Evolutionary conservation across 768 basidiomycete species (phyloP), one percentile per base, ranked within the genome.

Genomic region (Nidularia sp.): DNA sequence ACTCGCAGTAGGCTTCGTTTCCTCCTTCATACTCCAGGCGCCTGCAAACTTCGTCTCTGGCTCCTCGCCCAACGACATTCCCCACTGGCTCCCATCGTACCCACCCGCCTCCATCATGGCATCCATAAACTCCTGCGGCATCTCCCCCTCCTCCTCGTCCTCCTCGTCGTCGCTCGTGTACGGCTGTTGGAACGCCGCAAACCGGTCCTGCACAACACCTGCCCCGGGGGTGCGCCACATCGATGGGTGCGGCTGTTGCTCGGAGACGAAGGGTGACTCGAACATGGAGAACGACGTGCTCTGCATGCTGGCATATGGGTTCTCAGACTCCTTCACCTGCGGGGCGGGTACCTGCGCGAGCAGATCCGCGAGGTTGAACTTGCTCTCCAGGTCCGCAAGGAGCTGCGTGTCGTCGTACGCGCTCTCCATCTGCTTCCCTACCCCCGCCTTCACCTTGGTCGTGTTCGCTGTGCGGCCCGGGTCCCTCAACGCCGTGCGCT

Each of bases 141-240:
- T 47, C 41, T 36, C 33, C n/a, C 29, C 53, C 22, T 50, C 49
- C 9, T 49, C 54, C 12, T 52, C 56, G 8, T 52, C 54, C 10
- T 58, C 51, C 22, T 61, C 54, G 6, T 56, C 52, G 34, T 57
- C 60, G 42, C 53, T 50, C 10, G 51, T 56, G 5, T 56, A 54
- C 51, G 45, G 29, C 47, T 33, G 41, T 22, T 46, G 45, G 44
- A 41, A 29, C 49, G 33, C 46, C 46, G 49, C 52, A 47, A 35
- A 10, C 5, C 33, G 50, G 31, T 42, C 39, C 15, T 50, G 53
- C 34, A 50, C 39, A 9, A 35, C 31, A 6, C 8, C 7, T 9
- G 9, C 12, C 36, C 22, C n/a, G 18, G 34, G n/a, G 39, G 39
- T 10, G 39, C 10, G 39, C 25, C 25, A 25, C 36, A 41, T 41